These are phyloP conservation scores for Trichoderma koningii DNA, from an alignment of 2,329 filamentous ascomycete species.

Conservation along the genomic window DNA sequence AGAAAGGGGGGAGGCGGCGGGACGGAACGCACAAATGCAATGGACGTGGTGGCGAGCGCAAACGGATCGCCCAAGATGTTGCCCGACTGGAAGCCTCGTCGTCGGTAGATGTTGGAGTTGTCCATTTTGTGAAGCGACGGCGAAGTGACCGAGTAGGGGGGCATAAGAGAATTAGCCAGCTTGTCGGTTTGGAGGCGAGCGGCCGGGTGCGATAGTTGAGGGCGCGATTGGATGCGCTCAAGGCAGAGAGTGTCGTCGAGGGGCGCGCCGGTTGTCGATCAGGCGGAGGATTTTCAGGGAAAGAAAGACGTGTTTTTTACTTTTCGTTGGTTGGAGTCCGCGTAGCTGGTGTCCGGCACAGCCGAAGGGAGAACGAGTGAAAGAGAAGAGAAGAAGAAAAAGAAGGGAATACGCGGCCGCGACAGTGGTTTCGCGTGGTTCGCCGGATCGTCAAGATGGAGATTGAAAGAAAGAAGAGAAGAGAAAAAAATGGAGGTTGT, in stretches of 20 bases:
- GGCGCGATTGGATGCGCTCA: constrained; percentile 7
- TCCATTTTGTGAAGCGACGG: constrained; percentile 83
- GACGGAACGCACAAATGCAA: constrained; percentile 69
- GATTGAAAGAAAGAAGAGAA: constrained; percentile 9
- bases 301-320: constrained; percentile 6
- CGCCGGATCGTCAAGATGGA: constrained; percentile 8
- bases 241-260: constrained; percentile 21
- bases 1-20: neutral
- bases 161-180: constrained; percentile 58
- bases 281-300: neutral
- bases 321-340: neutral
- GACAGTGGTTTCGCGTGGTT: neutral
- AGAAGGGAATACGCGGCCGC: constrained; percentile 7
- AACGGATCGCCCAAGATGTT: constrained; percentile 97
- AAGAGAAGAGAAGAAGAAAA: constrained; percentile 8
- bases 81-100: constrained; percentile 70
- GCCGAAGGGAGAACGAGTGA: constrained; percentile 23
- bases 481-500: neutral
- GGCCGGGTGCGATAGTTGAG: constrained; percentile 19
- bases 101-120: constrained; percentile 61
- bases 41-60: constrained; percentile 89
- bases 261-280: constrained; percentile 16
- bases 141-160: constrained; percentile 69
- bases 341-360: constrained; percentile 25
- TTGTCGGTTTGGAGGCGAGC: constrained; percentile 20